A percentile compares a stretch with the other conserved stretches of the same genome.
These are phyloP conservation scores for Ophiostoma ulmi DNA, from an alignment of 2,329 filamentous ascomycete species.

Conservation along the genomic window DNA sequence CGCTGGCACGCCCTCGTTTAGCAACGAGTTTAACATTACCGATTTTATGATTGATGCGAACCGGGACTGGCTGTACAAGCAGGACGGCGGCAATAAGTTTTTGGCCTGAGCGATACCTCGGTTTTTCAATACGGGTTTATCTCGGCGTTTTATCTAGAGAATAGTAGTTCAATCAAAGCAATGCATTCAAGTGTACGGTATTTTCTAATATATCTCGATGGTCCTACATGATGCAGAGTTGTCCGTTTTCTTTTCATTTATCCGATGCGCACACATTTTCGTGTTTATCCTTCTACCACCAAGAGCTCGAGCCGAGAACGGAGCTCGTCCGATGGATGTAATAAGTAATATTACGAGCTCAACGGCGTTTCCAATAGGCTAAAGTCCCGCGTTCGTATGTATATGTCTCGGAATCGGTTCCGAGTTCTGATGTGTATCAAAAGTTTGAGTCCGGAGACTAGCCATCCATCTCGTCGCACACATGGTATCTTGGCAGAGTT, in stretches of 20 bases:
- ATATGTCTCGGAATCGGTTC: background rate
- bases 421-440: background rate
- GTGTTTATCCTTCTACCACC: background rate
- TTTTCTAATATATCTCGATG: background rate
- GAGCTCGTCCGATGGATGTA: background rate
- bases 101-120: conserved; percentile 10
- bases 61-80: conserved; percentile 65
- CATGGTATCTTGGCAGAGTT: background rate
- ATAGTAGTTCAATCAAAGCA: too few species aligned
- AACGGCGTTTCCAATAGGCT: background rate
- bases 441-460: background rate
- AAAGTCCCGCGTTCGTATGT: background rate
- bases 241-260: background rate
- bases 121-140: background rate
- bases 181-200: background rate
- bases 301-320: background rate
- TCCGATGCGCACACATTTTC: background rate
- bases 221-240: background rate
- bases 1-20: conserved; percentile 29
- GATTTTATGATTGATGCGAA: conserved; percentile 72
- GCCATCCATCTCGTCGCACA: background rate
- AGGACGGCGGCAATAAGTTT: conserved; percentile 18
- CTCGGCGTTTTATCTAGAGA: background rate
- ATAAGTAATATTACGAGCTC: background rate
- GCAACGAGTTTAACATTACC: conserved; percentile 69